Conservation (phyloP, 2,329 filamentous ascomycete genomes). For the Paecilomyces dactylethromorphus region DNA sequence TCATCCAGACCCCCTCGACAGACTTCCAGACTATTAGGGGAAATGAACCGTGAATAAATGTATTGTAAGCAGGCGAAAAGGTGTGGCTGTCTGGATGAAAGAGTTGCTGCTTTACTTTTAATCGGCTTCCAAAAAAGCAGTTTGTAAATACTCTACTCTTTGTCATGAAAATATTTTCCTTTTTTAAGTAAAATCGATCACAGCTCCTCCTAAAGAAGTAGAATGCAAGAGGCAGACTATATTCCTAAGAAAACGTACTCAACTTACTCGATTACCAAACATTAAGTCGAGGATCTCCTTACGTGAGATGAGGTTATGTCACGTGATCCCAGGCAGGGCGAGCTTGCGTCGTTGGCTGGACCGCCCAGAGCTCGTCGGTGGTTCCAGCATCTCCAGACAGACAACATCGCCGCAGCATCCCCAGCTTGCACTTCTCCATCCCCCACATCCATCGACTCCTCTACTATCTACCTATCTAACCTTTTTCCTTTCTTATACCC, state of each 20-base stretch:
- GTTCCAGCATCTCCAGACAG: not conserved
- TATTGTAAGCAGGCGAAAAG: not conserved
- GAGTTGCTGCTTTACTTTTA: not conserved
- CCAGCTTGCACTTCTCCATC: not conserved
- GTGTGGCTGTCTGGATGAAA: not conserved
- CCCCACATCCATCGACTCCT: not conserved
- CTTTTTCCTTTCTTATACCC: conserved; percentile 2
- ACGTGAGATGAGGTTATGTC: not conserved
- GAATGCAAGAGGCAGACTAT: not conserved
- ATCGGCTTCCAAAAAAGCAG: not conserved
- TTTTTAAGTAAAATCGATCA: not conserved
- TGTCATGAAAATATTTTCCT: not conserved
- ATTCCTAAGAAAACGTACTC: not conserved
- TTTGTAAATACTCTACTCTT: not conserved
- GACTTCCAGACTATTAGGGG: not conserved
- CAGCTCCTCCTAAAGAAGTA: not conserved
- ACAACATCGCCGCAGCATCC: not conserved
- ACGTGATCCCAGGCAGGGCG: conserved; percentile 1
- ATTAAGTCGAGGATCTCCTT: not conserved
- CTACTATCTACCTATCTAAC: not conserved
- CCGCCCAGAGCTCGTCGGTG: not conserved
- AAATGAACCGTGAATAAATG: not conserved
- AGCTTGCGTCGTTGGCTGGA: conserved; percentile 2
- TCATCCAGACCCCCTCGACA: not conserved
- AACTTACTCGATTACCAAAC: not conserved